Percentiles rank a stretch among this genome's conserved stretches.
Conservation (phyloP, 1,284 basidiomycete species). For the Marasmius tenuissimus region DNA sequence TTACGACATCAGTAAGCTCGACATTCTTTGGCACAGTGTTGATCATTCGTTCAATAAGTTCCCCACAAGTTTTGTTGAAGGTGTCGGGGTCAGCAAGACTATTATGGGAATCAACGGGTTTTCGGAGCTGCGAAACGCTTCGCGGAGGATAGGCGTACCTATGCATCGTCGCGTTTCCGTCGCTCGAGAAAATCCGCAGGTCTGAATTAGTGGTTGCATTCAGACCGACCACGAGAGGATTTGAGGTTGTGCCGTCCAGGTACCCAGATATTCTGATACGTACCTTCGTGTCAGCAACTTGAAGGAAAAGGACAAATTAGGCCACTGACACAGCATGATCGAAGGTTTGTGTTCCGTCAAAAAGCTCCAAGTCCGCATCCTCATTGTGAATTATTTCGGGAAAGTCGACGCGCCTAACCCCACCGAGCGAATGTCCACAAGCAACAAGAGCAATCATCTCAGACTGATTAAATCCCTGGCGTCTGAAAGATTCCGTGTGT, state of each 20-base stretch:
- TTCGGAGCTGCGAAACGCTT: background rate
- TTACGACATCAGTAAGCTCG: constrained; percentile 17
- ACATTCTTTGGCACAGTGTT: constrained; percentile 23
- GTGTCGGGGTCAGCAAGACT: background rate
- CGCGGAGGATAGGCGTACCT: background rate
- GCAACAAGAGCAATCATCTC: constrained; percentile 34
- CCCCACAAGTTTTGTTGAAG: constrained; percentile 15
- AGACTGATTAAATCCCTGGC: constrained; percentile 25
- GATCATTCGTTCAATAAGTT: constrained; percentile 23
- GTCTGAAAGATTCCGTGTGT: constrained; percentile 23
- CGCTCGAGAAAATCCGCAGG: constrained; percentile 8
- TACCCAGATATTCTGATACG: constrained; percentile 4
- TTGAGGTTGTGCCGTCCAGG: constrained; percentile 7
- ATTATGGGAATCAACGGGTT: too few species aligned
- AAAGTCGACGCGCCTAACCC: constrained; percentile 30
- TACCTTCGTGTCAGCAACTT: background rate
- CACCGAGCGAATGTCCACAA: constrained; percentile 33
- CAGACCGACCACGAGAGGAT: constrained; percentile 9
- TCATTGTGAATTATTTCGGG: constrained; percentile 21
- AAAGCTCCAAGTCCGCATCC: constrained; percentile 8
- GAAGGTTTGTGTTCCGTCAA: constrained; percentile 22
- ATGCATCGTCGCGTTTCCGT: constrained; percentile 13
- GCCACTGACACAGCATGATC: constrained; percentile 23
- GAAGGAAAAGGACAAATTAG: background rate
- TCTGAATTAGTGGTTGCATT: constrained; percentile 8